A percentile compares a stretch with the other conserved stretches of the same genome.
phyloP scores from a whole-genome alignment of 164 flowering plant genomes.

The Liquidambar formosana region DNA sequence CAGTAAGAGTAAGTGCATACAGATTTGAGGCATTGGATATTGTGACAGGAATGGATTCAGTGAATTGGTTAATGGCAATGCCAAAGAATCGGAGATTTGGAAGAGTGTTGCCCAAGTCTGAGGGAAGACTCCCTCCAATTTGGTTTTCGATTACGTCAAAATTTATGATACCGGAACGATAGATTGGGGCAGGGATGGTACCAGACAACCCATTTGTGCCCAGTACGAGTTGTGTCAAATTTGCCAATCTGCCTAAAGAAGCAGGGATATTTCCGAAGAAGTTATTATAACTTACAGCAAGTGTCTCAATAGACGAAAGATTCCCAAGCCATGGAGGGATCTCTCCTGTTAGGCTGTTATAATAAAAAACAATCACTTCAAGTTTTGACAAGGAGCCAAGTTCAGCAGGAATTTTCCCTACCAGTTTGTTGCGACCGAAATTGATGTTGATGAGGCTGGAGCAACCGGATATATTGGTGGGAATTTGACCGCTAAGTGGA shows the following conservation, averaged over 20 bases:
- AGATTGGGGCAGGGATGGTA: conserved; percentile 15
- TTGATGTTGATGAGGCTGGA: too few species aligned
- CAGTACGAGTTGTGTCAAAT: neutral
- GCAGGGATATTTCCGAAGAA: conserved; percentile 16
- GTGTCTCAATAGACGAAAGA: neutral
- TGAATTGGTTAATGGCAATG: conserved; percentile 10
- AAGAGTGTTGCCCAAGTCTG: conserved; percentile 10
- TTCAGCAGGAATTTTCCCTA: conserved; percentile 5
- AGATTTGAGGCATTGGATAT: conserved; percentile 16
- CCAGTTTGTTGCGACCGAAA: neutral
- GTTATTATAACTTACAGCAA: neutral
- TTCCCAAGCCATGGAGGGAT: conserved; percentile 7
- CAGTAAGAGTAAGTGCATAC: neutral
- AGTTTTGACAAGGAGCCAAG: conserved; percentile 8
- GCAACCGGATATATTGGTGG: too few species aligned
- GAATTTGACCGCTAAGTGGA: too few species aligned
- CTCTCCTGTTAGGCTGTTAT: conserved; percentile 21
- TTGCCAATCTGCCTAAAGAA: conserved; percentile 2
- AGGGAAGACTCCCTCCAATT: conserved; percentile 14
- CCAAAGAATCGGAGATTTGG: conserved; percentile 18
- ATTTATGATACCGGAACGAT: neutral
- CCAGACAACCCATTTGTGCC: conserved; percentile 15
- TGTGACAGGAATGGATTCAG: conserved; percentile 26
- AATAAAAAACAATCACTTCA: neutral
- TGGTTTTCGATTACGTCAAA: conserved; percentile 1